Percentiles rank a stretch among this genome's conserved stretches.
Conservation (phyloP, 73 alveolate genomes). For the Uronychia setigera region DNA sequence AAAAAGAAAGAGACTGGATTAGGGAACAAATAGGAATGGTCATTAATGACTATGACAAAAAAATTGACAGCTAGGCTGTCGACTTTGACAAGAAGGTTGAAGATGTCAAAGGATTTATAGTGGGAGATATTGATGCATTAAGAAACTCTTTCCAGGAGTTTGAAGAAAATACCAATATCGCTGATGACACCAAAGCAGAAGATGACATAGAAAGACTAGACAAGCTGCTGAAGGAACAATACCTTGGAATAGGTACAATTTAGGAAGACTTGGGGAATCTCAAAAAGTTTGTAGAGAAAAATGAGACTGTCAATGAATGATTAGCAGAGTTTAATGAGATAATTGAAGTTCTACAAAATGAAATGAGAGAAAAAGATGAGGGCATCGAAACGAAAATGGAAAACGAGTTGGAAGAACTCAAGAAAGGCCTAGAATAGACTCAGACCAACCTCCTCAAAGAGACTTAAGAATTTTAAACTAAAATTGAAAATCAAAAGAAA, state of each 20-base stretch:
- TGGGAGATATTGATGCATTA: not conserved
- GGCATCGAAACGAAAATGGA: not conserved
- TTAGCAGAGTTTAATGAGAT: not conserved
- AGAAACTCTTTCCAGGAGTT: not conserved
- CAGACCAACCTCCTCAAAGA: too few relatives aligned
- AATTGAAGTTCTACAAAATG: not conserved
- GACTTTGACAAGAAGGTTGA: not conserved
- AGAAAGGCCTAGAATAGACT: not conserved
- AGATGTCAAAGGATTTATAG: not conserved
- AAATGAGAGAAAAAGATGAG: not conserved
- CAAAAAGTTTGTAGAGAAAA: not conserved
- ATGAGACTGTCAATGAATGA: not conserved
- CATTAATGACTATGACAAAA: not conserved
- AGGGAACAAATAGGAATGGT: not conserved
- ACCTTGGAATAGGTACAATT: not conserved
- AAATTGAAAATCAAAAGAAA: not conserved
- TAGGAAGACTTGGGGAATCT: not conserved
- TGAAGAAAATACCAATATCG: not conserved
- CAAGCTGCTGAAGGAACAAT: not conserved
- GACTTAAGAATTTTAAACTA: not conserved
- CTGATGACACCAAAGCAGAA: not conserved
- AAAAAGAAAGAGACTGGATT: not conserved
- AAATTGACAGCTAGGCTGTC: not conserved
- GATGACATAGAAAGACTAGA: not conserved
- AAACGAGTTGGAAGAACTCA: not conserved